Evolutionary conservation across 768 basidiomycete genomes (phyloP).

Genomic region (Hericium coralloides): DNA sequence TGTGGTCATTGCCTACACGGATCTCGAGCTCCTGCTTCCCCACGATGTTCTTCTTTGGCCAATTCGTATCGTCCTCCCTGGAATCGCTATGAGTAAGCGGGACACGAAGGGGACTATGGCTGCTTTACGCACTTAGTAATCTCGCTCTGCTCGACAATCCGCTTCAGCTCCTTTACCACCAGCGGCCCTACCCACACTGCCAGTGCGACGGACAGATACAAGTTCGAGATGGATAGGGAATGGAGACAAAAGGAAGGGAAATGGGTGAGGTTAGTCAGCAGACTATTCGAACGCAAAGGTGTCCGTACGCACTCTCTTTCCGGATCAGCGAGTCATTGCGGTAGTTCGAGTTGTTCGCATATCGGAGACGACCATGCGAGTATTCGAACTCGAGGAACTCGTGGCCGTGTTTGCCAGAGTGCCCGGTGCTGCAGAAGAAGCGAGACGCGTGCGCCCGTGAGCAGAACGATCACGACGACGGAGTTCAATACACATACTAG

Average conservation of each 20-base stretch:
- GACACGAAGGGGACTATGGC: background rate
- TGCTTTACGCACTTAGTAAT: slow-evolving; percentile 70
- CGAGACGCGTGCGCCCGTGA: slow-evolving; percentile 21
- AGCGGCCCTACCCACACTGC: slow-evolving; percentile 92
- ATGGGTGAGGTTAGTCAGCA: background rate
- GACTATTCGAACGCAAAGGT: background rate
- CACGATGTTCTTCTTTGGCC: slow-evolving; percentile 99
- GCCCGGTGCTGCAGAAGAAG: slow-evolving; percentile 65
- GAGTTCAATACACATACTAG: slow-evolving; percentile 29
- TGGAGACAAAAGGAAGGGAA: background rate
- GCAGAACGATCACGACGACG: background rate
- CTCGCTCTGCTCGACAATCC: slow-evolving; percentile 88
- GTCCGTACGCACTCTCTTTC: slow-evolving; percentile 81
- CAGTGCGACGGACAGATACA: background rate
- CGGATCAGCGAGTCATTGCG: slow-evolving; percentile 94
- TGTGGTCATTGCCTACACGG: slow-evolving; percentile 88
- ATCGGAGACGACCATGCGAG: slow-evolving; percentile 90
- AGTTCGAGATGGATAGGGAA: background rate
- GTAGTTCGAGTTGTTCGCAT: slow-evolving; percentile 99
- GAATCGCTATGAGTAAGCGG: background rate
- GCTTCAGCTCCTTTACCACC: slow-evolving; percentile 90
- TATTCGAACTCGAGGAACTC: slow-evolving; percentile 99
- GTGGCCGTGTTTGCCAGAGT: slow-evolving; percentile 96
- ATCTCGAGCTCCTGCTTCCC: slow-evolving; percentile 98
- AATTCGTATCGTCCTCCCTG: slow-evolving; percentile 97